These are phyloP conservation scores for Suaeda aralocaspica DNA, from an alignment of 148 eudicot genomes.

Conservation along the genomic window DNA sequence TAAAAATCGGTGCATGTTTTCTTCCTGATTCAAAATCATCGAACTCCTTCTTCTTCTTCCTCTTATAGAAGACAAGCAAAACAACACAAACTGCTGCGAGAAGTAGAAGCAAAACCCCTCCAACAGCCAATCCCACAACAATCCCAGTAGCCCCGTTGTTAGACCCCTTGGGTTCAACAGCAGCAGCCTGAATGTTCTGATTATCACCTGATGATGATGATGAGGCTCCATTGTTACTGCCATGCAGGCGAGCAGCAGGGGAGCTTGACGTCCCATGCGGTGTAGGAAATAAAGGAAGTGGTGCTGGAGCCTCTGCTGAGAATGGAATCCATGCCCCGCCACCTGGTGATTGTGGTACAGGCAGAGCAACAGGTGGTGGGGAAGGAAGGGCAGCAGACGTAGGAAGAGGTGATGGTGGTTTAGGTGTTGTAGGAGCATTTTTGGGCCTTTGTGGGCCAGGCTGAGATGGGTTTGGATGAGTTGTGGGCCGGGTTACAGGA, in stretches of 20 bases:
- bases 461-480: conserved; percentile 2
- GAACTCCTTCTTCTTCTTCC: conserved; percentile 21
- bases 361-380: conserved; percentile 23
- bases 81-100: conserved; percentile 25
- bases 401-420: conserved; percentile 16
- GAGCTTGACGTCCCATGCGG: conserved; percentile 19
- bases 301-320: conserved; percentile 15
- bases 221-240: conserved; percentile 13
- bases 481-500: conserved; percentile 6
- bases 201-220: conserved; percentile 20
- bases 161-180: conserved; percentile 13
- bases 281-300: conserved; percentile 20
- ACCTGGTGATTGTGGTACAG: conserved; percentile 29
- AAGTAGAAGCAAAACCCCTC: conserved; percentile 32
- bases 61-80: conserved; percentile 27
- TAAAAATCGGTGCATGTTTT: conserved; percentile 18
- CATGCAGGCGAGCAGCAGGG: conserved; percentile 22
- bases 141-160: conserved; percentile 25
- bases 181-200: conserved; percentile 30
- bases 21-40: conserved; percentile 21
- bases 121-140: conserved; percentile 34
- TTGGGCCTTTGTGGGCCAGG: conserved; percentile 16
- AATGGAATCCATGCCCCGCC: conserved; percentile 34
- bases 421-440: neutral
- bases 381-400: conserved; percentile 27